Evolutionary conservation across 2,329 filamentous ascomycete genomes (phyloP).

Genomic region (Diaporthe batatas): DNA sequence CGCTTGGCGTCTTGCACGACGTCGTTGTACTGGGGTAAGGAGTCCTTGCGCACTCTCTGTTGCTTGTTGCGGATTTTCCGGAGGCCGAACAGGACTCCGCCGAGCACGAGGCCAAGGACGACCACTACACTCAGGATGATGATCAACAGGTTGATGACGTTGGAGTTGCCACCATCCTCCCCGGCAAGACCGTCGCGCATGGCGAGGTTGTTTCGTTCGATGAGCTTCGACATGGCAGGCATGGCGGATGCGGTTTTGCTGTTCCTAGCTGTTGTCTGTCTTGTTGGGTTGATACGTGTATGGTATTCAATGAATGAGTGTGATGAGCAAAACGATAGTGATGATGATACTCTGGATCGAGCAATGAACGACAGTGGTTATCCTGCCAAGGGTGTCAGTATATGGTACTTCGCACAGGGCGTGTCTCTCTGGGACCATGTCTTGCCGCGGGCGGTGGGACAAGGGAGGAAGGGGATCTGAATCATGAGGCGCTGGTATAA

Average conservation of each 20-base stretch:
- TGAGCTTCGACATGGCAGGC: constrained; percentile 55
- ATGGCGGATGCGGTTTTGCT: constrained; percentile 48
- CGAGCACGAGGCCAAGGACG: constrained; percentile 77
- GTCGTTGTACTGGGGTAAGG: constrained; percentile 76
- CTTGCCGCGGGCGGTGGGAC: constrained; percentile 29
- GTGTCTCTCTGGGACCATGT: constrained; percentile 37
- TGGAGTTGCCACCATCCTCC: constrained; percentile 32
- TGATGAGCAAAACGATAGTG: constrained; percentile 26
- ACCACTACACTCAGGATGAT: constrained; percentile 79
- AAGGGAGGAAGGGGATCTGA: constrained; percentile 33
- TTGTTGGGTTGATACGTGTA: constrained; percentile 18
- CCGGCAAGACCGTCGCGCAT: constrained; percentile 55
- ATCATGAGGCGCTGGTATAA: constrained; percentile 19
- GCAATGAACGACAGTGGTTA: constrained; percentile 29
- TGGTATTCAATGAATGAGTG: constrained; percentile 34
- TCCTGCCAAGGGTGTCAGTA: constrained; percentile 38
- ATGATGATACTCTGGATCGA: constrained; percentile 32
- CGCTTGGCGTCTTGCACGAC: constrained; percentile 55
- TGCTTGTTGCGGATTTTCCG: constrained; percentile 70
- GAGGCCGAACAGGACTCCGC: constrained; percentile 78
- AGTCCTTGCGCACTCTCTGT: constrained; percentile 62
- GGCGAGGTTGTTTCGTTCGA: constrained; percentile 60
- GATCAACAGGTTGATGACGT: constrained; percentile 80
- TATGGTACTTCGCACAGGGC: background rate
- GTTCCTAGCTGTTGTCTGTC: constrained; percentile 33